Evolutionary conservation across 2,329 filamentous ascomycete genomes (phyloP).

Genomic region (Lasiodiplodia hormozganensis): DNA sequence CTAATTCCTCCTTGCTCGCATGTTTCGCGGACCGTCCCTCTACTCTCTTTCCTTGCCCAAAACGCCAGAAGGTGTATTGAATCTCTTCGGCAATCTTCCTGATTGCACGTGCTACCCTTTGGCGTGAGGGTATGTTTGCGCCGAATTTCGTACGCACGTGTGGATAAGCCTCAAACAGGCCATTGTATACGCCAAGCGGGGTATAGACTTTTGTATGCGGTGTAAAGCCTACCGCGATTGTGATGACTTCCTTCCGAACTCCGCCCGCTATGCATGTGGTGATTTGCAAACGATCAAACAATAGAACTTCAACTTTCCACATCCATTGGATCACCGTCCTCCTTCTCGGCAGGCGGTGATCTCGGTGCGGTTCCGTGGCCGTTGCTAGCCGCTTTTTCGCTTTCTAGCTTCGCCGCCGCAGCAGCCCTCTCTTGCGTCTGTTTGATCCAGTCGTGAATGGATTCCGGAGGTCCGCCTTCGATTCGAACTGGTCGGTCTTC

Average conservation of each 20-base stretch:
- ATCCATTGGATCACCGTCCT: conserved; percentile 16
- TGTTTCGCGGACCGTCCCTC: neutral
- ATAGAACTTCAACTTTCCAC: conserved; percentile 14
- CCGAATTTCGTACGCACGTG: neutral
- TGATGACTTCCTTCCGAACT: conserved; percentile 1
- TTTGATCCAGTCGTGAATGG: conserved; percentile 69
- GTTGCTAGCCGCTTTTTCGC: conserved; percentile 2
- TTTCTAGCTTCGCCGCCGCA: conserved; percentile 5
- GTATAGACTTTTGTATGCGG: neutral
- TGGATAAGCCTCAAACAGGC: neutral
- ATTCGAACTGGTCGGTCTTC: conserved; percentile 77
- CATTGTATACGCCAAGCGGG: neutral
- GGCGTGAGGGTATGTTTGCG: neutral
- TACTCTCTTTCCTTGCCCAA: neutral
- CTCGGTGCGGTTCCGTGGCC: neutral
- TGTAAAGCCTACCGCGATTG: neutral
- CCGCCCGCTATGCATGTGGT: conserved; percentile 13
- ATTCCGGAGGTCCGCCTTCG: conserved; percentile 76
- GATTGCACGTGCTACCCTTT: neutral
- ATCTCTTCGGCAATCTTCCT: neutral
- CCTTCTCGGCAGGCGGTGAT: conserved; percentile 8
- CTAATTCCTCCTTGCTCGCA: neutral
- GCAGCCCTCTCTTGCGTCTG: conserved; percentile 39
- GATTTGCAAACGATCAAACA: neutral
- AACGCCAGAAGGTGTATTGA: neutral